Conservation (phyloP, 1,284 basidiomycete species). For the Apiotrichum laibachii region DNA sequence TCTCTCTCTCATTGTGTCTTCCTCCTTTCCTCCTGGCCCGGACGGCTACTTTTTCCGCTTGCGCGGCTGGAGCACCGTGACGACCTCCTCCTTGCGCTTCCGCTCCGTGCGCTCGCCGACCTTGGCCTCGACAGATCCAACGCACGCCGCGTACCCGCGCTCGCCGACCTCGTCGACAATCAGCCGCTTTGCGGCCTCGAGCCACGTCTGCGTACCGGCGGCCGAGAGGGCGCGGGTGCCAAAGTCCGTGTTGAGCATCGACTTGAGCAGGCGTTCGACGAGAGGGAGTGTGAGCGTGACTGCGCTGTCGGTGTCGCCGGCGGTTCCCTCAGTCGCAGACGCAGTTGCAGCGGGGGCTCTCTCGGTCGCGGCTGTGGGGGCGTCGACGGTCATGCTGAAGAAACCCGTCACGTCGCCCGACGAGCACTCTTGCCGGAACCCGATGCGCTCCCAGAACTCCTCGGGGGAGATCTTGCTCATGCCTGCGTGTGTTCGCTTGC, state of each 20-base stretch:
- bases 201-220: slow-evolving; percentile 67
- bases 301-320: not conserved
- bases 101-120: slow-evolving; percentile 4
- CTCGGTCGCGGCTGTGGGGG: not conserved
- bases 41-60: slow-evolving; percentile 45
- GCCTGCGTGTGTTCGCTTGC: slow-evolving; percentile 48
- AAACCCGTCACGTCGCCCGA: slow-evolving; percentile 82
- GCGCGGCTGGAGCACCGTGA: slow-evolving; percentile 50
- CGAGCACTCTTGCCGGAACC: slow-evolving; percentile 86
- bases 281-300: slow-evolving; percentile 61
- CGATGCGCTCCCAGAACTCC: slow-evolving; percentile 94
- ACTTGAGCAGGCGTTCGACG: slow-evolving; percentile 65
- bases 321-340: not conserved
- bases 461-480: slow-evolving; percentile 54
- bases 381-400: slow-evolving; percentile 57
- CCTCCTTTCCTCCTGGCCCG: not conserved
- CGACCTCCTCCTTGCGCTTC: slow-evolving; percentile 40
- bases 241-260: slow-evolving; percentile 75
- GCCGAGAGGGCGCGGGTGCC: slow-evolving; percentile 62
- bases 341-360: not conserved
- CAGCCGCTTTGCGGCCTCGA: slow-evolving; percentile 57
- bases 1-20: too few species aligned
- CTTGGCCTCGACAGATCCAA: slow-evolving; percentile 27
- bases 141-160: slow-evolving; percentile 26
- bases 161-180: slow-evolving; percentile 42